Evolutionary conservation across 2,329 filamentous ascomycete genomes (phyloP), one percentile per base, ranked within the genome.

Genomic region (Blastomyces silverae): DNA sequence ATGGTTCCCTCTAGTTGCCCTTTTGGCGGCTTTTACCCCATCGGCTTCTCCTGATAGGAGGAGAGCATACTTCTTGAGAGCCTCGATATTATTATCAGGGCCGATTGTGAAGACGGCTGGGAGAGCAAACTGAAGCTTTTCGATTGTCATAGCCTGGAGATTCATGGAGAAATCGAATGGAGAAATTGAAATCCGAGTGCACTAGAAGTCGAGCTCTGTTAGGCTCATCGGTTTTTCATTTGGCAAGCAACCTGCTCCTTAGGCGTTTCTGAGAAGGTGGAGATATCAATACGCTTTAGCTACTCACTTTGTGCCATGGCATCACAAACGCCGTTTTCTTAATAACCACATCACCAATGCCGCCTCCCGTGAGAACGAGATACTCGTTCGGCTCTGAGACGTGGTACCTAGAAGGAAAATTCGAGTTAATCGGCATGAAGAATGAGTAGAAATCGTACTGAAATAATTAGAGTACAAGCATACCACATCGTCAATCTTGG

Each of bases 101-200:
- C 91, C 91, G 66, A 94, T 88, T 48, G 91, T 94, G 78, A 94
- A 94, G 67, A 94, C 89, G 13, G 91, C 90, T 2, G 90, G 91
- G 0, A 94, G 83, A 5, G 87, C 82, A 74, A 94, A 92, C 68
- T 92, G 89, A 2, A 94, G 83, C 76, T 95, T 95, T 79, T 95
- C 91, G 71, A 88, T 86, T 22, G 91, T 95, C 91, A 95, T 96
- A 64, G 91, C 91, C 73, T 92, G 89, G 1, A 95, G 80, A 64
- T 87, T 87, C 83, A 95, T 90, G 65, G 84, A 85, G 77, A 94
- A 93, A 77, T 95, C 91, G 73, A 90, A 90, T 0, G 71, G 77
- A 20, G 74, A 73, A 59, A 79, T 74, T 6, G 77, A 79, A 61
- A 79, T 78, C 20, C 74, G 71, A 44, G 73, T 69, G 56, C 73